Evolutionary conservation across 495 filamentous ascomycete genomes (phyloP).

Genomic region (Talaromyces ruber): DNA sequence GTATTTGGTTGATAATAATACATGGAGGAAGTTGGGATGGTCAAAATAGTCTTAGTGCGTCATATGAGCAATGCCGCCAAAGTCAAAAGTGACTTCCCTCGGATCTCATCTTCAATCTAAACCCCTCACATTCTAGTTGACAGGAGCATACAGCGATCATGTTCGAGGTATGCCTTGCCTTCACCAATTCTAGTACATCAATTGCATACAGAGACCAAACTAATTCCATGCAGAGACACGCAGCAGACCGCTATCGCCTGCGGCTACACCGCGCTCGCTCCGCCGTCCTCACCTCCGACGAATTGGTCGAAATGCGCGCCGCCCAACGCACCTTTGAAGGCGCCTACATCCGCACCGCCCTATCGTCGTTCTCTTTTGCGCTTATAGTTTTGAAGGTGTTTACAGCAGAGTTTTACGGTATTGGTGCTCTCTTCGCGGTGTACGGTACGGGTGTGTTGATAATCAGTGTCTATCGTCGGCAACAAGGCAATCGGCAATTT

Average conservation of each 20-base stretch:
- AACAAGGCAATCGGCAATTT: conserved; percentile 89
- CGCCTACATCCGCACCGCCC: conserved; percentile 88
- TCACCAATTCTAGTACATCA: not conserved
- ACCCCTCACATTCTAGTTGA: not conserved
- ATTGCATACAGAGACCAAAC: not conserved
- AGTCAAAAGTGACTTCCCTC: not conserved
- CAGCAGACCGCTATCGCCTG: conserved; percentile 44
- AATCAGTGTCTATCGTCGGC: conserved; percentile 70
- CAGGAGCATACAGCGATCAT: not conserved
- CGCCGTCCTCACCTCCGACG: conserved; percentile 69
- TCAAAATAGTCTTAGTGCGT: not conserved
- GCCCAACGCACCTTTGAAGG: conserved; percentile 96
- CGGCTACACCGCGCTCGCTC: conserved; percentile 79
- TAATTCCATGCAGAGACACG: conserved; percentile 26
- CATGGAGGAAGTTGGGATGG: not conserved
- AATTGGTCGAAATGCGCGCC: conserved; percentile 89
- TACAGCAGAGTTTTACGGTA: conserved; percentile 87
- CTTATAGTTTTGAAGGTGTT: conserved; percentile 95
- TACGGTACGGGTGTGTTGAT: conserved; percentile 81
- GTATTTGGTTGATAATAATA: not conserved
- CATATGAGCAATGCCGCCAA: not conserved
- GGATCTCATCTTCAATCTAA: not conserved
- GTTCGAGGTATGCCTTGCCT: not conserved
- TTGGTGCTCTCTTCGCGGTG: conserved; percentile 84
- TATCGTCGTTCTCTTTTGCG: conserved; percentile 90